Base-by-base conservation (phyloP, 2,329 filamentous ascomycete species). In the Pleurostoma richardsiae region DNA sequence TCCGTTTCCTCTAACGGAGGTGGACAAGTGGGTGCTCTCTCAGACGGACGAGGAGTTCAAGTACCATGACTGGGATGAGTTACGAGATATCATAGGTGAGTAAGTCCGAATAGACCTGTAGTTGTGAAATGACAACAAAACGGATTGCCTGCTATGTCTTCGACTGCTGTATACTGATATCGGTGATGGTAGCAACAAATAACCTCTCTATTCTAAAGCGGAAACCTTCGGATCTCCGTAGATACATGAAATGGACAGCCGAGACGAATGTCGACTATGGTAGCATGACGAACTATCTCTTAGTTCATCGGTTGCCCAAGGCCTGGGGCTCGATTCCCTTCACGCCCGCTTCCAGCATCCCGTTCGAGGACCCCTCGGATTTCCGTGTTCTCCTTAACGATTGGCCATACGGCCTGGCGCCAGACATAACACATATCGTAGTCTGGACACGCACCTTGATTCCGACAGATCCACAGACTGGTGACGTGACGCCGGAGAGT, bases 391-490 rank as follows among this genome's bases (percentile, higher is more conserved):
- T 96, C 40, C 74, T 83, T 61, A 96, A 97, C 59, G 91, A 96
- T 73, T 97, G 90, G 91, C 92, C 92, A 0, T 96, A 96, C 58
- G 90, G 88, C 4, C 69, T 96, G 42, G 73, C 72, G 1, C 61
- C 73, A 0, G 76, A 75, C 45, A 80, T 85, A 55, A 73, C 84
- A n/a, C 92, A 97, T 63, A 79, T 96, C 26, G 89, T 96, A 30
- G 85, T 95, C 39, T 97, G 92, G 92, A 87, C 86, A 44, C 92
- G 95, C 60, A 94, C 92, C 39, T 71, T 75, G 10, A 84, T 96
- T 50, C 77, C 85, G 28, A 86, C 86, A 3, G 85, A 95, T 54
- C 65, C 80, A 0, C 70, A 69, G 19, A 88, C 78, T 0, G 90
- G 87, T 7, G 84, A 91, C 54, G 71, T 95, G 69, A 90, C 87